Base-by-base conservation (phyloP, 1,139 yeast genomes). In the Kodamaea arcana region DNA sequence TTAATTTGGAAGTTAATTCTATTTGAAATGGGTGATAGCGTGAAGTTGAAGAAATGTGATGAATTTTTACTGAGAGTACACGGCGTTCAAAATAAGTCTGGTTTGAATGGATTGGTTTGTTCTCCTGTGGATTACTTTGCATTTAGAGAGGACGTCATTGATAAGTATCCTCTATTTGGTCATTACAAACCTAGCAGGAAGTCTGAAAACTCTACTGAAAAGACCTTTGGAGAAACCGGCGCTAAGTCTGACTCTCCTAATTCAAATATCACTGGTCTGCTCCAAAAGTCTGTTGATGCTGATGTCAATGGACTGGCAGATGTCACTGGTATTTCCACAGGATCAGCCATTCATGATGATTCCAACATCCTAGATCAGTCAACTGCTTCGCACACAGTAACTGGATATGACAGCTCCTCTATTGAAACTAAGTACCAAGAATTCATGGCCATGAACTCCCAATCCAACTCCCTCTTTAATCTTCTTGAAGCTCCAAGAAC, bases 41-140 rank as follows among this genome's bases (percentile, higher is more conserved):
- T 54, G 0, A 58, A 65, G 5, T 49, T 79, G 17, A 47, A 58
- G 11, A 43, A 58, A n/a, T 69, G 80, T 15, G 83, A 84, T 45
- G 52, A 58, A 2, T 75, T 67, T 44, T 58, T 83, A 21, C 58
- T 68, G 14, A 42, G 57, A n/a, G 56, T 62, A 27, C 74, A 72
- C 43, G 59, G 64, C 1, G 58, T 81, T 16, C 59, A 63, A 18
- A 58, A 58, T 30, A 61, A 63, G 24, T 47, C 50, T 3, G 51
- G 54, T 1, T 16, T 40, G 8, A 51, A 42, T 33, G 56, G 55
- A 34, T 56, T 78, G 30, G 64, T 70, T 0, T 78, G 87, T 24
- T 79, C 95, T 2, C 92, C 95, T 0, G 59, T 87, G 23, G 95
- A 87, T 47, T 88, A 85, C 53, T 80, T 78, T 52, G 79, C 85